A percentile compares a stretch with the other conserved stretches of the same genome.
phyloP scores from a whole-genome alignment of 768 basidiomycete genomes.

The Asterophora parasitica region DNA sequence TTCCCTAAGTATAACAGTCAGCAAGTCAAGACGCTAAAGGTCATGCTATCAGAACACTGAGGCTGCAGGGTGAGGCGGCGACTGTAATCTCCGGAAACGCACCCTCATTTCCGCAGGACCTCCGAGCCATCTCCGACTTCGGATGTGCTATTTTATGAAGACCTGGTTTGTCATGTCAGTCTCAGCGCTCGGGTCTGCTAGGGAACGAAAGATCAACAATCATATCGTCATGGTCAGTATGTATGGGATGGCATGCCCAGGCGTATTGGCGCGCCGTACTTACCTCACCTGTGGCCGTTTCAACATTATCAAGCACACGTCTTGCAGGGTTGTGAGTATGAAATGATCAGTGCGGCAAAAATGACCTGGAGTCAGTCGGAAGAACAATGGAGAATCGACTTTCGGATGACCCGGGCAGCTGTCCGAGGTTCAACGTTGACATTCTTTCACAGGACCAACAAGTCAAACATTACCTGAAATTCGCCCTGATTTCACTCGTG shows the following conservation, averaged over 20 bases:
- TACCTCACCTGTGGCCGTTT: too few species aligned
- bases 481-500: neutral
- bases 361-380: neutral
- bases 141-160: neutral
- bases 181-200: neutral
- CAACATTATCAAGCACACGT: neutral
- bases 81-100: neutral
- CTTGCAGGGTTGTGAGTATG: constrained; percentile 1
- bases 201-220: neutral
- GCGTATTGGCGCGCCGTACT: too few species aligned
- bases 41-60: too few species aligned
- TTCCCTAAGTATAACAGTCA: too few species aligned
- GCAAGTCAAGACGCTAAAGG: neutral
- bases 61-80: neutral
- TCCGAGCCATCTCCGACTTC: neutral
- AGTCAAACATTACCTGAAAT: too few species aligned
- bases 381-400: neutral
- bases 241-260: too few species aligned
- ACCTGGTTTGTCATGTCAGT: neutral
- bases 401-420: too few species aligned
- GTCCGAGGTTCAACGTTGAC: neutral
- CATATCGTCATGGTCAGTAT: neutral
- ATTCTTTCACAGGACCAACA: neutral
- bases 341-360: neutral
- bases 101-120: constrained; percentile 1